A percentile compares a stretch with the other conserved stretches of the same genome.
phyloP scores from a whole-genome alignment of 1,284 basidiomycete species.

The Ustilago cynodontis region DNA sequence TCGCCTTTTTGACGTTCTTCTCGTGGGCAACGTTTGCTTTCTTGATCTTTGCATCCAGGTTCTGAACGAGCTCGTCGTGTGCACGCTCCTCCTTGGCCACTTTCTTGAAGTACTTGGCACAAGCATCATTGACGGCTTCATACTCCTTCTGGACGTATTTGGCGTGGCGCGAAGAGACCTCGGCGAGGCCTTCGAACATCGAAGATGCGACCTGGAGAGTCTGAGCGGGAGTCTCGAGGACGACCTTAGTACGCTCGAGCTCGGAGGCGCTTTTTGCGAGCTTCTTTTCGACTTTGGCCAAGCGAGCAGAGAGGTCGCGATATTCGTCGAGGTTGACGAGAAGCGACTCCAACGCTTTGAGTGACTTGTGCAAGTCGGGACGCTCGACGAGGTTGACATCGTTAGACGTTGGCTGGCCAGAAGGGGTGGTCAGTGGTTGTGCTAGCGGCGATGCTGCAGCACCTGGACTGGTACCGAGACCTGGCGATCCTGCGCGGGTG shows the following conservation, averaged over 20 bases:
- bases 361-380: slow-evolving; percentile 63
- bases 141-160: slow-evolving; percentile 66
- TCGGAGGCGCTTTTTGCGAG: slow-evolving; percentile 59
- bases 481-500: slow-evolving; percentile 13
- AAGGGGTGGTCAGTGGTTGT: slow-evolving; percentile 5
- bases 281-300: slow-evolving; percentile 67
- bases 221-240: slow-evolving; percentile 56
- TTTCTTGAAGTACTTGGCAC: slow-evolving; percentile 66
- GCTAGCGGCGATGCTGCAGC: slow-evolving; percentile 27
- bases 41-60: slow-evolving; percentile 66
- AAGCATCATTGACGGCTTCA: slow-evolving; percentile 66
- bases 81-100: slow-evolving; percentile 68
- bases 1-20: slow-evolving; percentile 59
- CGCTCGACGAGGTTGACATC: slow-evolving; percentile 52
- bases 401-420: slow-evolving; percentile 11
- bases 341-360: slow-evolving; percentile 63
- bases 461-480: slow-evolving; percentile 6
- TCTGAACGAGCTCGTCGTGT: slow-evolving; percentile 63
- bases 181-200: slow-evolving; percentile 62
- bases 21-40: slow-evolving; percentile 67
- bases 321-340: slow-evolving; percentile 68
- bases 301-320: slow-evolving; percentile 54
- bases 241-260: slow-evolving; percentile 59
- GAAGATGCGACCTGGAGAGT: slow-evolving; percentile 54
- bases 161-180: slow-evolving; percentile 60